Percentiles rank a stretch among this genome's conserved stretches.
Conservation (phyloP, 331 rosid species). For the Stylosanthes scabra region DNA sequence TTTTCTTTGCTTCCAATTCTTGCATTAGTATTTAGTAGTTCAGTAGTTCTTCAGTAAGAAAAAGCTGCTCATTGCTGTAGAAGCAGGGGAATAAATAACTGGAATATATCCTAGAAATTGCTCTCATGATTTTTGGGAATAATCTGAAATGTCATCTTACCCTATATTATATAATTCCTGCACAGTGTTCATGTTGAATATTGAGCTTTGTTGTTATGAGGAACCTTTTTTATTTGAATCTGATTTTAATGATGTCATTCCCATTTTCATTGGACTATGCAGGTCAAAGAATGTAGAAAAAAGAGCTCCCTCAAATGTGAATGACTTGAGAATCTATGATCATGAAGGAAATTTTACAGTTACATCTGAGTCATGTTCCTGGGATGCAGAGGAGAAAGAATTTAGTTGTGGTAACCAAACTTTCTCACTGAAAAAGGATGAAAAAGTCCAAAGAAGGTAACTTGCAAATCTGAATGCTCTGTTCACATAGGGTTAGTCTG, state of each 20-base stretch:
- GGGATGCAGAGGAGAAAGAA: conserved; percentile 78
- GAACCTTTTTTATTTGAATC: conserved; percentile 10
- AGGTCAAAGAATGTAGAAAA: conserved; percentile 65
- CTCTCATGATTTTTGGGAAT: conserved; percentile 29
- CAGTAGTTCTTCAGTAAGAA: conserved; percentile 14
- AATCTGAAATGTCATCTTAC: conserved; percentile 22
- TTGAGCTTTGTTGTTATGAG: conserved; percentile 15
- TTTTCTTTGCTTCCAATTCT: conserved; percentile 18
- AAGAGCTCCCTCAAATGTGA: conserved; percentile 48
- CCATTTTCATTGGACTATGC: conserved; percentile 34
- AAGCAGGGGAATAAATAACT: conserved; percentile 29
- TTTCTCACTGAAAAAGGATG: conserved; percentile 57
- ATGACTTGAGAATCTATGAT: conserved; percentile 54
- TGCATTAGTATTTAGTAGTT: conserved; percentile 27
- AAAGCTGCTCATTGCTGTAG: conserved; percentile 15
- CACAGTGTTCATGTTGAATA: neutral
- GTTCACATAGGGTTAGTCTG: conserved; percentile 3
- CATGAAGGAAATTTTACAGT: conserved; percentile 57
- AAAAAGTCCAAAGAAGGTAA: conserved; percentile 59
- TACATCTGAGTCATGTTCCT: conserved; percentile 81
- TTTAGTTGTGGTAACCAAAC: conserved; percentile 81
- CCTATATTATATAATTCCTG: neutral
- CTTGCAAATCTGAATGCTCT: conserved; percentile 8
- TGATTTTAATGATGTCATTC: conserved; percentile 12
- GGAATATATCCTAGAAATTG: conserved; percentile 13